These are phyloP conservation scores for Colletotrichum scovillei DNA, from an alignment of 2,329 filamentous ascomycete genomes.

Conservation along the genomic window DNA sequence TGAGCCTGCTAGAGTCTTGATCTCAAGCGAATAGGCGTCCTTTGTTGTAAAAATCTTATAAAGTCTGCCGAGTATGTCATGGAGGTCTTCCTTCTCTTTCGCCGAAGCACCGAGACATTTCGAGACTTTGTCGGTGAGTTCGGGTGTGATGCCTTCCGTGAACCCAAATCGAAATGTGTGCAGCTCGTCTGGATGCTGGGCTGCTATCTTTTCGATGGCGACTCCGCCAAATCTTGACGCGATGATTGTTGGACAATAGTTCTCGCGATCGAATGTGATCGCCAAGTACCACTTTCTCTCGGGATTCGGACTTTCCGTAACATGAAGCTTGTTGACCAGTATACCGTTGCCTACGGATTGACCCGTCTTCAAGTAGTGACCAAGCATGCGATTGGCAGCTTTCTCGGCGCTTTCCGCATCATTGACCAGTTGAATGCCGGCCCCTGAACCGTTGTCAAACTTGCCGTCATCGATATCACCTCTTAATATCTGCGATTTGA, in stretches of 20 bases:
- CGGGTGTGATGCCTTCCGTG: conserved; percentile 41
- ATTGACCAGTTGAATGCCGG: conserved; percentile 28
- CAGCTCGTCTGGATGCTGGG: conserved; percentile 2
- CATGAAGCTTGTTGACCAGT: conserved; percentile 47
- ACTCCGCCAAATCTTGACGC: conserved; percentile 43
- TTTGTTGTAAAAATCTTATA: conserved; percentile 54
- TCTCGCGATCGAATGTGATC: conserved; percentile 56
- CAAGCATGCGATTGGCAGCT: conserved; percentile 39
- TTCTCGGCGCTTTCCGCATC: conserved; percentile 34
- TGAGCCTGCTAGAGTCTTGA: conserved; percentile 49
- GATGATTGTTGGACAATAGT: conserved; percentile 49
- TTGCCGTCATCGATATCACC: neutral
- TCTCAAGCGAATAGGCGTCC: conserved; percentile 59
- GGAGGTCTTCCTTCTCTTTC: conserved; percentile 13
- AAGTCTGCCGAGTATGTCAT: conserved; percentile 31
- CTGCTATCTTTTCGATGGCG: conserved; percentile 38
- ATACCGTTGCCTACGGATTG: neutral
- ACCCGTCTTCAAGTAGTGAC: neutral
- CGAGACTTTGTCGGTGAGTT: conserved; percentile 30
- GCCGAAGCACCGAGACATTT: conserved; percentile 31
- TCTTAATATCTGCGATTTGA: conserved; percentile 44
- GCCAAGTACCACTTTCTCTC: conserved; percentile 53
- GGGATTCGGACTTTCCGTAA: conserved; percentile 46
- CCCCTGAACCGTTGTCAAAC: neutral
- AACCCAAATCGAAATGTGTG: conserved; percentile 41